Percentiles rank a stretch among this genome's conserved stretches.
phyloP scores from a whole-genome alignment of 306 rosid genomes.

The Sphenostylis stenocarpa region DNA sequence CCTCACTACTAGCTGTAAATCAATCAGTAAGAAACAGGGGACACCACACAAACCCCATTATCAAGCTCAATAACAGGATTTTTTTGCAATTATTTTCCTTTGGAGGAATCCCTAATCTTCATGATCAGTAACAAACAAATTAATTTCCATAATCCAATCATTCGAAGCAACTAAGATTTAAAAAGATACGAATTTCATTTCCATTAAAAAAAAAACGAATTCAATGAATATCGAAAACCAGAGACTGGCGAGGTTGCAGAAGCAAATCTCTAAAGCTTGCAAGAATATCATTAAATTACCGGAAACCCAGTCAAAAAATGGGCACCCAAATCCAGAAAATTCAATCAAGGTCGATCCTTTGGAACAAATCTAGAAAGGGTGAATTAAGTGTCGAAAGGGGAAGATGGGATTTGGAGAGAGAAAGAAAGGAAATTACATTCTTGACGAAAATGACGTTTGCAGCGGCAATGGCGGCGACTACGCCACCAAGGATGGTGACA shows the following conservation, averaged over 20 bases:
- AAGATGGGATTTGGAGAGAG: neutral
- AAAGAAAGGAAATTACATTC: conserved; percentile 38
- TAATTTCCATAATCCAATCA: neutral
- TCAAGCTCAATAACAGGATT: neutral
- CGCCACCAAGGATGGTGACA: conserved; percentile 53
- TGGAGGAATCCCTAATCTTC: neutral
- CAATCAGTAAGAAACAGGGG: conserved; percentile 10
- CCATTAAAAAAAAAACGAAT: conserved; percentile 1
- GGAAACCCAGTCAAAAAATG: conserved; percentile 1
- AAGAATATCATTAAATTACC: neutral
- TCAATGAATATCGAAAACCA: neutral
- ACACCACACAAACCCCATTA: neutral
- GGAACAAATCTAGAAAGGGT: conserved; percentile 5
- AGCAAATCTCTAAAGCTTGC: neutral
- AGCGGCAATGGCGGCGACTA: conserved; percentile 54
- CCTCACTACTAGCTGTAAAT: neutral
- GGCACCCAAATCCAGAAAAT: conserved; percentile 4
- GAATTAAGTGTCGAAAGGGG: neutral
- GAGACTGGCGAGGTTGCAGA: neutral
- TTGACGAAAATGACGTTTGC: conserved; percentile 51
- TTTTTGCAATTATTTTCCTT: neutral
- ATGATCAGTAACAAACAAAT: neutral
- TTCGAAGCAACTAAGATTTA: neutral
- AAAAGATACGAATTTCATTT: neutral
- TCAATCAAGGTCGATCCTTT: neutral